Evolutionary conservation across 495 filamentous ascomycete species (phyloP), one percentile per base, ranked within the genome.

Genomic region (Aspergillus carlsbadensis): DNA sequence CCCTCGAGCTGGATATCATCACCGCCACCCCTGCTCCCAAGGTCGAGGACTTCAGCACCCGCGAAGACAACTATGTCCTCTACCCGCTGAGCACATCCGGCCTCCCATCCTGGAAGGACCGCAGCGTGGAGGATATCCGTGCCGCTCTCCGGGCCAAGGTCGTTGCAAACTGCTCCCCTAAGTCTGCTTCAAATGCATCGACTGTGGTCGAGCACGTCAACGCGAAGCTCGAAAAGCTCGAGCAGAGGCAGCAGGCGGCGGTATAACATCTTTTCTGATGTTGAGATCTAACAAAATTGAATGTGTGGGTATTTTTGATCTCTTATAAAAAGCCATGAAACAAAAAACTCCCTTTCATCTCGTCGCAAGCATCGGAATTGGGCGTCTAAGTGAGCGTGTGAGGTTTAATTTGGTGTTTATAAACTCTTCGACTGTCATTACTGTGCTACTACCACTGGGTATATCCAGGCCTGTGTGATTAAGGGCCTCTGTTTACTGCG

Each of bases 1-100:
- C 81, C 3, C 56, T 77, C 10, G 91, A 96, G 57, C 75, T 96
- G 62, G 88, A 92, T 61, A 80, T 87, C 17, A 84, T 96, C 56
- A 84, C 84, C 7, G 77, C 79, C 34, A 77, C 68, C 2, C 78
- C 81, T 14, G 71, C 83, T n/a, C 81, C 81, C 6, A 74, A 77
- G 26, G 69, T 78, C 42, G 69, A 79, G 10, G 78, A 86, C 17
- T 89, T 85, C 70, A 75, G 88, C 57, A 67, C 66, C 17, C 78
- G 74, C 26, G 69, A 71, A 4, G 70, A 78, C 7, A 94, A 94
- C 64, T 72, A 79, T 47, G 80, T 89, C 5, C 59, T 96, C 10
- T 90, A 81, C 74, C 88, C 87, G 0, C 73, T 90, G 39, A 88
- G 84, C 65, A 67, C 72, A 22, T 68, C 70, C 36, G 81, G 80